Base-by-base conservation (phyloP, 495 filamentous ascomycete genomes). In the Penicillium soppii region DNA sequence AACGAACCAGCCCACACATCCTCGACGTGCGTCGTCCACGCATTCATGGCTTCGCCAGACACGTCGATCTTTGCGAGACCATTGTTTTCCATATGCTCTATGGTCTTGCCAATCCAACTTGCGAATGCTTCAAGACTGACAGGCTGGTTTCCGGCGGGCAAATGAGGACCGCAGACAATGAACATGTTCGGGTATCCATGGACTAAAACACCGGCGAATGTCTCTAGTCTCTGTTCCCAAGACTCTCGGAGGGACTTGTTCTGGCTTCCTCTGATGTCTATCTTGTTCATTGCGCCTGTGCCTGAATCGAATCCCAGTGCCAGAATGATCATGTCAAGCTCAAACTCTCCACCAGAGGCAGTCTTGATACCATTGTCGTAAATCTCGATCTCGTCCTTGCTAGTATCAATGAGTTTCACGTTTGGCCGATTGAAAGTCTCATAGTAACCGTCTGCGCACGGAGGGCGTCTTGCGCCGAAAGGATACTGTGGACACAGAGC, bases 391-490 rank as follows among this genome's bases (percentile, higher is more conserved):
- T 74, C 69, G 46, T 79, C 82, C 1, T 56, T 36, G 1, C 71
- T 68, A 47, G 79, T 71, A 56, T 82, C 67, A 25, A 86, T 67
- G 1, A 84, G 35, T n/a, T 81, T 62, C n/a, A 85, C 80, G 43
- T 74, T 77, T 0, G 69, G 63, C 22, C 70, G 66, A 55, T 84
- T 81, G 66, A 86, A 81, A 33, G 75, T 70, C 53, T 85, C 82
- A 50, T 75, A 85, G 63, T 79, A 86, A 36, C 69, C 62, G 21
- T 63, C 46, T 49, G 85, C 81, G 3, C 85, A 66, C 16, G 68
- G 76, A 0, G 76, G 75, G 0, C 82, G 70, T 60, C 84, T 85
- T n/a, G 72, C 64, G 13, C 82, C 83, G 22, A 76, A 84, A 0
- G 65, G 21, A 26, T 85, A 76, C 1, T 75, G 79, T 27, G 65